Percentiles rank a stretch among this genome's conserved stretches.
These are phyloP conservation scores for Serendipita sp. DNA, from an alignment of 1,284 basidiomycete genomes.

Conservation along the genomic window DNA sequence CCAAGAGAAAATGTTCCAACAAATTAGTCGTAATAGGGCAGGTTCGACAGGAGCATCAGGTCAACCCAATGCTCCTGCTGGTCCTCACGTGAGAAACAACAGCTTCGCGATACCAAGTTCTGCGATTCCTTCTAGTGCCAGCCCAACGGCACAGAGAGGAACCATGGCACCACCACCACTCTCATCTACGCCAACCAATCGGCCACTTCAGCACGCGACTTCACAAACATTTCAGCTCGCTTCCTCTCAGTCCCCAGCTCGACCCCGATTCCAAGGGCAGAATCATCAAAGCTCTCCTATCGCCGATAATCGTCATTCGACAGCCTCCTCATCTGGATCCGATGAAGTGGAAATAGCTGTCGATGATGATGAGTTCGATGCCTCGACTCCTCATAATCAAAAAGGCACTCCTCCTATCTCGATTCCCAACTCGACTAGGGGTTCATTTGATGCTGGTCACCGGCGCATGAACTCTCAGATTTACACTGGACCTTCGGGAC, in stretches of 20 bases:
- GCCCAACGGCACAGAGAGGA: not conserved
- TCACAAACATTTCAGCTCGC: not conserved
- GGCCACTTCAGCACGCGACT: not conserved
- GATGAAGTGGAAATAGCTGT: not conserved
- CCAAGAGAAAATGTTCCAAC: not conserved
- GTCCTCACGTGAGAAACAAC: not conserved
- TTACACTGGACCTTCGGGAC: not conserved
- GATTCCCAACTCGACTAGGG: not conserved
- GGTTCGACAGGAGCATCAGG: not conserved
- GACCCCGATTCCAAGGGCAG: not conserved
- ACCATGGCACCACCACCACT: not conserved
- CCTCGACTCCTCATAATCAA: not conserved
- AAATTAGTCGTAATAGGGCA: not conserved
- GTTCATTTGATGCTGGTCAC: not conserved
- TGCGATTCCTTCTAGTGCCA: not conserved
- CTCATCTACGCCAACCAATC: not conserved
- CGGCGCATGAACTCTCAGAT: not conserved
- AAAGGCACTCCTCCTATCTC: slow-evolving; percentile 6
- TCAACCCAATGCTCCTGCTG: not conserved
- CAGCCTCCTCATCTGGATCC: not conserved
- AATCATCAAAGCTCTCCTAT: no score
- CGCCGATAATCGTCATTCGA: not conserved
- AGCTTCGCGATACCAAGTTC: slow-evolving; percentile 1
- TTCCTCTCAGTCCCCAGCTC: not conserved
- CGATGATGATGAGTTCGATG: not conserved